Evolutionary conservation across 352 stramenopile genomes (phyloP).

Genomic region (Phytophthora ohioensis): DNA sequence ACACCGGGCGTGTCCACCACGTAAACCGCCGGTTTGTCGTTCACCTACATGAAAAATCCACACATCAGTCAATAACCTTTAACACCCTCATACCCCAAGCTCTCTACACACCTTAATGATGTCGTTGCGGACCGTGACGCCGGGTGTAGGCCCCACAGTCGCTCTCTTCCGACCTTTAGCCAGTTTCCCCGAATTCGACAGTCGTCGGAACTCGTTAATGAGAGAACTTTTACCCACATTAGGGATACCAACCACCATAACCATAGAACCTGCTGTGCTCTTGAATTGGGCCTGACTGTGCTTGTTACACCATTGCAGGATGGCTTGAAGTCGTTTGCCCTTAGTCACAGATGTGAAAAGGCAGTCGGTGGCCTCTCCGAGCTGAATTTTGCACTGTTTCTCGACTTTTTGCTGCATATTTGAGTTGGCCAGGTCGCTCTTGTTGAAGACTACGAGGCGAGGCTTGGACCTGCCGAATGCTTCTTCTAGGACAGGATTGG

Average conservation of each 20-base stretch:
- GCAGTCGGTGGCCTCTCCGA: conserved; percentile 52
- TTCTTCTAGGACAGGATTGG: conserved; percentile 83
- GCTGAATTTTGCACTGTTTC: conserved; percentile 54
- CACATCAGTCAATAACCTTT: conserved; percentile 19
- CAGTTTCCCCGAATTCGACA: conserved; percentile 80
- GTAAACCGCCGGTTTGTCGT: conserved; percentile 88
- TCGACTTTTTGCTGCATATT: conserved; percentile 87
- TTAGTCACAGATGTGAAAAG: conserved; percentile 87
- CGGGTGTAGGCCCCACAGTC: conserved; percentile 81
- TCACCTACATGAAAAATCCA: conserved; percentile 54
- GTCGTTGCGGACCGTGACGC: conserved; percentile 88
- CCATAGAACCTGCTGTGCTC: conserved; percentile 85
- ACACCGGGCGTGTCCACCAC: conserved; percentile 91
- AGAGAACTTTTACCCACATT: conserved; percentile 93
- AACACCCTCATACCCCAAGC: not conserved
- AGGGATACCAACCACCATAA: conserved; percentile 91
- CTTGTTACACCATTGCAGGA: conserved; percentile 84
- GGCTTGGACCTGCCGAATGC: conserved; percentile 82
- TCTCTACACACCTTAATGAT: conserved; percentile 82
- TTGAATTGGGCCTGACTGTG: conserved; percentile 85
- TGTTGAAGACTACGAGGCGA: conserved; percentile 89
- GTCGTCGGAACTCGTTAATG: conserved; percentile 87
- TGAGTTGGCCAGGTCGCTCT: conserved; percentile 86
- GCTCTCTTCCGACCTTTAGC: conserved; percentile 84
- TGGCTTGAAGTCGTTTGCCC: conserved; percentile 74